Evolutionary conservation across 305 asterid genomes (phyloP), one percentile per base, ranked within the genome.

Genomic region (Rubia balearica): DNA sequence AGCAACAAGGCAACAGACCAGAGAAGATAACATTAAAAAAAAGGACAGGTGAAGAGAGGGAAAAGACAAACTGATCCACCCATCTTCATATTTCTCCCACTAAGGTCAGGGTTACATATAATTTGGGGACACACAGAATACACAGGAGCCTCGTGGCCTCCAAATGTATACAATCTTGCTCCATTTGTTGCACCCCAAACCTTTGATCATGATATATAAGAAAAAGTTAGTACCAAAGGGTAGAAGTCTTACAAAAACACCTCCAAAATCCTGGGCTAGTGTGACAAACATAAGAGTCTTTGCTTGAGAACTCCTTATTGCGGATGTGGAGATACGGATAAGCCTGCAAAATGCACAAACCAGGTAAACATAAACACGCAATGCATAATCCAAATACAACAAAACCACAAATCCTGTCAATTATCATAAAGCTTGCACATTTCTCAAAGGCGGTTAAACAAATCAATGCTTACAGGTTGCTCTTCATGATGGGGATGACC

Each of bases 271-370:
- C 30, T 27, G 30, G 30, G 30, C 30, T 27, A 27, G 30, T 27
- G 30, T 27, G 30, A 27, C 30, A 27, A 27, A 27, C 30, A 27
- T 27, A 27, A 27, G 30, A 27, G 30, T 27, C 30, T 27, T 27
- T 27, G 30, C 30, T 27, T 48, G 95, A 95, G 78, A 90, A 90
- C 80, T 90, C 96, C 85, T 90, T 88, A 79, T 80, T 90, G 68
- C 95, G 95, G 80, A 90, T 85, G 82, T 84, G 95, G 79, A 90
- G 71, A 77, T 90, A 88, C 4, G 89, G 79, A 68, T 86, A 88
- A 21, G 91, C 60, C 96, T 90, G 89, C 83, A 81, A 45, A 9
- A n/a, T 60, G 57, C 51, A 6, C 24, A 42, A 21, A 77, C 38
- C 7, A 41, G 40, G 67, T 81, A 42, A 75, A 78, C 16, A 76